Percentiles rank a stretch among this genome's conserved stretches.
phyloP scores from a whole-genome alignment of 345 rosid species.

The Melastoma malabathricum region DNA sequence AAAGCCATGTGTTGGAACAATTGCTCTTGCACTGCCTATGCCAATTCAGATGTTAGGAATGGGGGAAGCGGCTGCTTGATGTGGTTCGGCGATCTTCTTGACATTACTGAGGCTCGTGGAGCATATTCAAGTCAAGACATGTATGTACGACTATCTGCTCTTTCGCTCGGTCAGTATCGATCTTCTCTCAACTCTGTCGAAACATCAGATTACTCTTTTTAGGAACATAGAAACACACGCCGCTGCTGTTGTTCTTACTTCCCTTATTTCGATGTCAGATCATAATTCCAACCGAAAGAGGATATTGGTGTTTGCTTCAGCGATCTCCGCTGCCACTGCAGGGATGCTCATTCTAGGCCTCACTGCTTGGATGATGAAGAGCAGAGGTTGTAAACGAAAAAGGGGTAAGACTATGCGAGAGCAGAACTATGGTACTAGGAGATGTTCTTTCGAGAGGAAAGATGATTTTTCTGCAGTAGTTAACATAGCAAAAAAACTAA shows the following conservation, averaged over 20 bases:
- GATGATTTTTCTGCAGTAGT: too few species aligned
- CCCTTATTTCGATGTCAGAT: not conserved
- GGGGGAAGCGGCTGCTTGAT: constrained; percentile 23
- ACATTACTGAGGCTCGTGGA: not conserved
- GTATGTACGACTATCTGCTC: constrained; percentile 5
- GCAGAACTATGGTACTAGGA: not conserved
- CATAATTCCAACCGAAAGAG: not conserved
- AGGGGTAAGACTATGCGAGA: not conserved
- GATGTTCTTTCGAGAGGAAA: not conserved
- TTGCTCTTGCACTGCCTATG: constrained; percentile 30
- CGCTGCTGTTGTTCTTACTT: not conserved
- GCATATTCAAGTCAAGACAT: not conserved
- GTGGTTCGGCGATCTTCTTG: constrained; percentile 10
- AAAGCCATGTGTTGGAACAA: constrained; percentile 10
- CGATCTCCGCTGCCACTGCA: not conserved
- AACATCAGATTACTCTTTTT: not conserved
- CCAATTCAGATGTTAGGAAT: constrained; percentile 11
- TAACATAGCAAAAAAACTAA: too few species aligned
- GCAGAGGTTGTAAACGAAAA: not conserved
- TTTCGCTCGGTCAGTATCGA: not conserved
- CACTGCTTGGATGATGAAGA: not conserved
- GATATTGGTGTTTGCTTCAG: constrained; percentile 2
- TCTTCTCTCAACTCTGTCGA: not conserved
- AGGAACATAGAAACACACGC: too few species aligned
- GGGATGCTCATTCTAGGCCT: not conserved